Evolutionary conservation across 352 stramenopile species (phyloP).

Genomic region (Phytophthora tubulina): DNA sequence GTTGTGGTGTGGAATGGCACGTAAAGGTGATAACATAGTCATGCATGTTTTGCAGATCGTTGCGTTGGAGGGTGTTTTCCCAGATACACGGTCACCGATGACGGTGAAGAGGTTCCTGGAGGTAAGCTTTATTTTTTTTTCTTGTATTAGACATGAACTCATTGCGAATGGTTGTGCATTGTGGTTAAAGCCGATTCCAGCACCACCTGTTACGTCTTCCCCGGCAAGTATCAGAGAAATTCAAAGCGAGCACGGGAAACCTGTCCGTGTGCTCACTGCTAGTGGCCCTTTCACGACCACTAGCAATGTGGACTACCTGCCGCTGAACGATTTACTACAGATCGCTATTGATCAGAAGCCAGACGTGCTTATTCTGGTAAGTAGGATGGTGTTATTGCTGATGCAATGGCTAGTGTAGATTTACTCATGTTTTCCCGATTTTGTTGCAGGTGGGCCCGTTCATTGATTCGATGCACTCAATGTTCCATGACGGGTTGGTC

Average conservation of each 20-base stretch:
- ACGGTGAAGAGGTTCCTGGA: conserved; percentile 83
- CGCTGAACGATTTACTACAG: conserved; percentile 94
- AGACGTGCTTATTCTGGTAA: conserved; percentile 95
- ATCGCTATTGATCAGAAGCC: conserved; percentile 85
- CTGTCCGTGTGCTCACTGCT: conserved; percentile 89
- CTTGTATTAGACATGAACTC: background rate
- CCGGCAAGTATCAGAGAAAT: conserved; percentile 62
- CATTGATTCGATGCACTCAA: conserved; percentile 94
- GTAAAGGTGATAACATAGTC: conserved; percentile 13
- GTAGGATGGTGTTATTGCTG: conserved; percentile 6
- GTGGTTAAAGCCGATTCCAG: conserved; percentile 63
- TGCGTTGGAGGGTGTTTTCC: conserved; percentile 78
- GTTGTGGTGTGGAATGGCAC: background rate
- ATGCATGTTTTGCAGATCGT: conserved; percentile 62
- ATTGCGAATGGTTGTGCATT: background rate
- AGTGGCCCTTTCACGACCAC: conserved; percentile 96
- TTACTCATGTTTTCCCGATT: conserved; percentile 5
- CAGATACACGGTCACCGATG: conserved; percentile 77
- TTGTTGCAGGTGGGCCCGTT: conserved; percentile 93
- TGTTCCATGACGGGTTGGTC: conserved; percentile 87
- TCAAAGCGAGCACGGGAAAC: conserved; percentile 50
- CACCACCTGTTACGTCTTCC: conserved; percentile 54
- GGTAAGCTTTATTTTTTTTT: conserved; percentile 36
- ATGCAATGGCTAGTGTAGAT: background rate
- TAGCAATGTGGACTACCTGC: conserved; percentile 95